A percentile compares a stretch with the other conserved stretches of the same genome.
phyloP scores from a whole-genome alignment of 495 filamentous ascomycete species.

The Penicillium argentinense region DNA sequence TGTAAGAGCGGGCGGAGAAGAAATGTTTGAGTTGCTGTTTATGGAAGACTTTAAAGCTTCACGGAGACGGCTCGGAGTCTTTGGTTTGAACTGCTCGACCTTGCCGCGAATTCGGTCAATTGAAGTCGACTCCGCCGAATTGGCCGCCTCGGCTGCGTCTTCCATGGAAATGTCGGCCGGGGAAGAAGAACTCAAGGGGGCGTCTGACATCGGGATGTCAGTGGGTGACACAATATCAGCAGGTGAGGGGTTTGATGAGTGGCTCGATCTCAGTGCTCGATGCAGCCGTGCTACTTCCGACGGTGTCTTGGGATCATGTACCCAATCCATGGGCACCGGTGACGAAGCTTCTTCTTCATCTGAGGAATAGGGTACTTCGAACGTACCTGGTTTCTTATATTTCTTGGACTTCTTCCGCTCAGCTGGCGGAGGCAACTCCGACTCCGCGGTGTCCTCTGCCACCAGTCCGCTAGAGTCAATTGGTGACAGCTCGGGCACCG shows the following conservation, averaged over 20 bases:
- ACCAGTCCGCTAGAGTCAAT: constrained; percentile 10
- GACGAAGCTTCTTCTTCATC: too few species aligned
- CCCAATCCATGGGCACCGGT: too few species aligned
- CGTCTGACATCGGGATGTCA: too few species aligned
- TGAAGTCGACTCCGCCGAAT: constrained; percentile 13
- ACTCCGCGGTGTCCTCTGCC: neutral
- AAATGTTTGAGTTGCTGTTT: constrained; percentile 10
- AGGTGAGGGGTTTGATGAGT: too few species aligned
- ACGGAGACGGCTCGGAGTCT: constrained; percentile 48
- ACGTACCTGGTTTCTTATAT: too few species aligned
- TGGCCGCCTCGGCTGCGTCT: neutral
- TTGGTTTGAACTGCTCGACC: constrained; percentile 47
- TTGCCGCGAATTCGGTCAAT: constrained; percentile 35
- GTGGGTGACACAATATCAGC: too few species aligned
- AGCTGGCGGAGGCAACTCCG: neutral
- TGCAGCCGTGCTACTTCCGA: too few species aligned
- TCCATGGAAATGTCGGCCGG: neutral
- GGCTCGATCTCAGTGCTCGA: too few species aligned
- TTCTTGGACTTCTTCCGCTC: too few species aligned
- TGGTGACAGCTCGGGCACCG: constrained; percentile 3
- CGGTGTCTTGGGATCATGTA: too few species aligned
- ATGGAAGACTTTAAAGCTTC: constrained; percentile 39
- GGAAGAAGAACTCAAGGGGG: neutral
- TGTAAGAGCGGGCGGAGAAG: neutral
- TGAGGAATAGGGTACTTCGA: too few species aligned